Evolutionary conservation across 2,329 filamentous ascomycete species (phyloP).

Genomic region (Fusarium nematophilum): DNA sequence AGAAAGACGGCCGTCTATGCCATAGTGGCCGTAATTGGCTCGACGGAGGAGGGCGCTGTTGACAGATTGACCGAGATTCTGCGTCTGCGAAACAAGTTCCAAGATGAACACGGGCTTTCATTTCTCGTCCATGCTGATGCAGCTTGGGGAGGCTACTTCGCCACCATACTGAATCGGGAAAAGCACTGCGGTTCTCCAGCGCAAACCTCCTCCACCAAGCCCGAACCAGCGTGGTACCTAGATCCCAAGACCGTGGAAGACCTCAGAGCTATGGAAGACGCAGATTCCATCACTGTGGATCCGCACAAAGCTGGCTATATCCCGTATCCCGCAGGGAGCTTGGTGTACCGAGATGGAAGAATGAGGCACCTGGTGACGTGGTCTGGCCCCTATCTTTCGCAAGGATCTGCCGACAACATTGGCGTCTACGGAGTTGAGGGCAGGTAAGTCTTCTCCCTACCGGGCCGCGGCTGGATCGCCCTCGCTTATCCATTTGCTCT

Average conservation of each 20-base stretch:
- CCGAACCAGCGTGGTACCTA: constrained; percentile 50
- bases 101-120: constrained; percentile 53
- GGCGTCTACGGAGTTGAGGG: constrained; percentile 59
- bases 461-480: rapidly evolving
- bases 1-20: constrained; percentile 52
- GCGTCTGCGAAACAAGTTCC: constrained; percentile 53
- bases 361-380: constrained; percentile 58
- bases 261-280: constrained; percentile 52
- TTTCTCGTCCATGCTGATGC: constrained; percentile 61
- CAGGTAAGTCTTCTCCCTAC: constrained; percentile 41
- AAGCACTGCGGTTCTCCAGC: constrained; percentile 26
- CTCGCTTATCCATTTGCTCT: not conserved
- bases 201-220: constrained; percentile 5
- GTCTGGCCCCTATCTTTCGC: constrained; percentile 54
- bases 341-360: constrained; percentile 57
- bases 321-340: constrained; percentile 57
- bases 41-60: constrained; percentile 61
- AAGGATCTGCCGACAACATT: constrained; percentile 53
- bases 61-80: constrained; percentile 55
- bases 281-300: constrained; percentile 60
- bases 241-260: constrained; percentile 52
- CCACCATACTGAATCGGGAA: constrained; percentile 54
- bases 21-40: constrained; percentile 59
- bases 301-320: constrained; percentile 61
- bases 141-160: constrained; percentile 63